Base-by-base conservation (phyloP, 441 rosid species). In the Breynia disticha region DNA sequence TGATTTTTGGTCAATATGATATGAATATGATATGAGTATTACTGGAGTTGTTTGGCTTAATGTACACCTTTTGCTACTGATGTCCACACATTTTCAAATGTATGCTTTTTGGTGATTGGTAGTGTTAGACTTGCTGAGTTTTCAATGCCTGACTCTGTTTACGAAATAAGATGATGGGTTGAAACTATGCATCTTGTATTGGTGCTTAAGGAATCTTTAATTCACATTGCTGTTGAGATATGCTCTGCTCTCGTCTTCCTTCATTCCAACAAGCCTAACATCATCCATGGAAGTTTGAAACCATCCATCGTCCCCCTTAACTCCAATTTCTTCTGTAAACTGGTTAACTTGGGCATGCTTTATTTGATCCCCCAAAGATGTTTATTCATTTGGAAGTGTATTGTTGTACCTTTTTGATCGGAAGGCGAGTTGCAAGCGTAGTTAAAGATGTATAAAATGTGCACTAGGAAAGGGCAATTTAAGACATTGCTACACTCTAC, bases 241-340 rank as follows among this genome's bases (percentile, higher is more conserved):
- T 91, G 98, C 67, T 83, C 88, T 60, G 86, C 81, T n/a, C 93
- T 91, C 22, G 49, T 85, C 67, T 91, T 83, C 79, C 95, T 91
- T 61, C 98, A 87, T 58, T 77, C 95, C 55, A 87, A 74, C 56
- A 65, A 68, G 56, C 98, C 96, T 50, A 73, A 84, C 66, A 75
- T 85, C 48, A 67, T 72, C 46, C 96, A 91, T 62, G 95, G 96
- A 44, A 82, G 79, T 64, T 73, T 91, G 63, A 88, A 79, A 66
- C 83, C 91, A 20, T 80, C 93, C 54, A 91, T 86, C 63, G 64
- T 91, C 61, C 94, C 87, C 56, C 82, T 88, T 18, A 90, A 86
- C 70, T 50, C 82, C 48, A 82, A 84, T 63, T 76, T 75, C 41
- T 78, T 78, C 35, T 62, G 83, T 73, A 87, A 86, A 71, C 71